Evolutionary conservation across 139 green algal genomes (phyloP), one percentile per base, ranked within the genome.

Genomic region (Edaphochlamys debaryana): DNA sequence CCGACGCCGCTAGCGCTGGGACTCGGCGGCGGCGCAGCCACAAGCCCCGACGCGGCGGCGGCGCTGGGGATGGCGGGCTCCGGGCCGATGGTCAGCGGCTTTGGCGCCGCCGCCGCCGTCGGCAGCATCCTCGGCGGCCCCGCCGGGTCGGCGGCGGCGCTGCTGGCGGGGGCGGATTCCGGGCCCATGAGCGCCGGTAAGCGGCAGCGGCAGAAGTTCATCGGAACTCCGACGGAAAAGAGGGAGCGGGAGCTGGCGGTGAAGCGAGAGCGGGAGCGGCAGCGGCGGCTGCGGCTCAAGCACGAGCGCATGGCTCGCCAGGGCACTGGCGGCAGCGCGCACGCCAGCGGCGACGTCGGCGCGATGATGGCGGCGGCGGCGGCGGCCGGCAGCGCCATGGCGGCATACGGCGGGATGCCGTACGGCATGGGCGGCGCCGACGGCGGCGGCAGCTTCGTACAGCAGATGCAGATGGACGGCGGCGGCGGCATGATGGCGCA

Each of bases 211-310:
- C 76, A 82, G 63, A 73, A 52, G 42, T 82, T 82, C 41, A 5
- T 67, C 23, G 76, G 76, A n/a, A 74, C 76, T 6, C 76, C 63
- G 9, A 74, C 63, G 20, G 76, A 82, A 41, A 82, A 82, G 76
- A 62, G 76, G 19, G 76, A 82, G 42, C 76, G 76, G 6, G 76
- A 82, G 62, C 76, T 82, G 62, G 63, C 62, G 20, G 36, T 82
- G 8, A 82, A 82, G 45, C 62, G 76, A 7, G 76, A 82, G 64
- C 62, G 76, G 1, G 76, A 82, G 45, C 76, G 76, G 42, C 76
- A 67, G 60, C 76, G 76, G 20, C 76, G 76, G n/a, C 25, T 66
- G 63, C 76, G 76, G 42, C 76, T 82, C 62, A 82, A 82, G 63
- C 63, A 82, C 22, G 76, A 82, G 76, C 76, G 76, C 8, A 52